Base-by-base conservation (phyloP, 2,329 filamentous ascomycete species). In the Pseudogymnoascus sp. region DNA sequence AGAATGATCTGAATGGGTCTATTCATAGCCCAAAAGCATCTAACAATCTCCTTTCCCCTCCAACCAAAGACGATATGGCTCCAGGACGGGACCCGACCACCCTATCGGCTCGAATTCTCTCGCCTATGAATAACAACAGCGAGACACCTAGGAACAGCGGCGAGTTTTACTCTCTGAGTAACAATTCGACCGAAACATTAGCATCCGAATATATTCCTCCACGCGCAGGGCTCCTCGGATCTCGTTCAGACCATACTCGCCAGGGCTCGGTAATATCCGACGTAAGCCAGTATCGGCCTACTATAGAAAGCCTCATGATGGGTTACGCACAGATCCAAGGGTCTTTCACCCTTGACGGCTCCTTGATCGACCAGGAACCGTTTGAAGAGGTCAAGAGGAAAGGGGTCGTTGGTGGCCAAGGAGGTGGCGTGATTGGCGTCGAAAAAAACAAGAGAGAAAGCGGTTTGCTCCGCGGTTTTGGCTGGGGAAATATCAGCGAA, bases 341-440 rank as follows among this genome's bases (percentile, higher is more conserved):
- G 3, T 92, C 90, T 0, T 99, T 99, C 68, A 91, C 86, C 0
- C 77, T 99, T 5, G 94, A 99, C 71, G 92, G 92, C 0, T 96
- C 94, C 1, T 77, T 99, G 21, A 86, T 99, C 63, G 93, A 95
- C 68, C 86, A 95, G 39, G 85, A 85, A 0, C 90, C 90, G 0
- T 99, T 99, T 69, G 94, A 99, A 71, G 90, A 95, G 69, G 92
- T 97, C 39, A 99, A 99, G 74, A 84, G 92, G 63, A 97, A 96
- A 75, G 92, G 90, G 2, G 91, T 96, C 5, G 84, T 96, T 4
- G 90, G 91, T 58, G 89, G 89, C 1, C 91, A 96, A 69, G 90
- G 90, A 36, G 90, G 90, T 44, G 91, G 92, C 35, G 91, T 96
- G 1, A 85, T 96, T 58, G 90, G 90, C 9, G 77, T 96, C 8